Percentiles rank a stretch among this genome's conserved stretches.
Conservation (phyloP, 768 basidiomycete genomes). For the Russula lepida region DNA sequence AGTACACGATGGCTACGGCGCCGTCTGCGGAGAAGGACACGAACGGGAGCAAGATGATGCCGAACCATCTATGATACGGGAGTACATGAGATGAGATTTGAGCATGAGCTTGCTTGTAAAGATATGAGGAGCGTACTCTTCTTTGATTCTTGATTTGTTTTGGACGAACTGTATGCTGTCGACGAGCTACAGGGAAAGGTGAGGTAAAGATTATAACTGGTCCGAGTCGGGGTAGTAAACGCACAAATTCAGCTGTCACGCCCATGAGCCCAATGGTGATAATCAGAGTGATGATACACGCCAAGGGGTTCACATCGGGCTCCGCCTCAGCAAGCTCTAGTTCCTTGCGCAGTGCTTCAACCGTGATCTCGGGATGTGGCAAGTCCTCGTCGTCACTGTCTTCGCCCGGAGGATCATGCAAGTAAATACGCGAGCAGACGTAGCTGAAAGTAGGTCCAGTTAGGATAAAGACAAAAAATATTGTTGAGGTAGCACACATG, state of each 20-base stretch:
- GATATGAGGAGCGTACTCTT: constrained; percentile 40
- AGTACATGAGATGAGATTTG: not conserved
- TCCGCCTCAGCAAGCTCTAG: constrained; percentile 37
- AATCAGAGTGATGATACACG: constrained; percentile 45
- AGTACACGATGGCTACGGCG: constrained; percentile 49
- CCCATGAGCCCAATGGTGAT: constrained; percentile 55
- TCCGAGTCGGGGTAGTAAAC: constrained; percentile 17
- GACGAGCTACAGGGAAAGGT: constrained; percentile 39
- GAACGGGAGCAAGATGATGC: constrained; percentile 60
- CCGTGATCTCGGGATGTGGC: constrained; percentile 35
- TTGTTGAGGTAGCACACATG: constrained; percentile 36
- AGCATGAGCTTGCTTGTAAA: not conserved
- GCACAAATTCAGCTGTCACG: constrained; percentile 62
- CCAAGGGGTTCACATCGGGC: constrained; percentile 56
- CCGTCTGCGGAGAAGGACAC: constrained; percentile 71
- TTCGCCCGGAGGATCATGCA: constrained; percentile 63
- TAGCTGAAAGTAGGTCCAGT: constrained; percentile 36
- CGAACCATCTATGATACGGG: constrained; percentile 50
- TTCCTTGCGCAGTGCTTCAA: constrained; percentile 27
- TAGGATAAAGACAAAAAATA: not conserved
- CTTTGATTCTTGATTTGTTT: constrained; percentile 33
- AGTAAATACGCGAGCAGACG: constrained; percentile 55
- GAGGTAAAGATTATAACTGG: too few relatives aligned
- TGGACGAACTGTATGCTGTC: constrained; percentile 53
- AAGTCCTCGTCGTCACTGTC: constrained; percentile 38